phyloP scores from a whole-genome alignment of 768 basidiomycete species.

The Amanita exitialis region DNA sequence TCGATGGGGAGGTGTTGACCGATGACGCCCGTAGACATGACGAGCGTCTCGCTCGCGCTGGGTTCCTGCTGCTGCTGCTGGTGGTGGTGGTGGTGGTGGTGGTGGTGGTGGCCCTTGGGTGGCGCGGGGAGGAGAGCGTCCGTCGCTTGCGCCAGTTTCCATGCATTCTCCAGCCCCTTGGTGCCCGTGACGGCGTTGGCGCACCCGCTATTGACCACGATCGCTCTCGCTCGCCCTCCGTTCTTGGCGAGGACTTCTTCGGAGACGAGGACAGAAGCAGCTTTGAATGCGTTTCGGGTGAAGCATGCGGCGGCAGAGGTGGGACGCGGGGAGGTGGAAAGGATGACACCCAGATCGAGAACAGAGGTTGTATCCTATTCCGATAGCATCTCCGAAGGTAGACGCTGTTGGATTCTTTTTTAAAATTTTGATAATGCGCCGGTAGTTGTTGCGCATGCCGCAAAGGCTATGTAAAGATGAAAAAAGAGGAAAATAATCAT shows the following conservation, averaged over 20 bases:
- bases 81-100: no score
- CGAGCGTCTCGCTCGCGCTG: slow-evolving; percentile 55
- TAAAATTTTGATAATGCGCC: no score
- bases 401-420: no score
- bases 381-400: no score
- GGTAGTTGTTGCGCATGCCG: no score
- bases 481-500: no score
- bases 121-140: slow-evolving; percentile 55
- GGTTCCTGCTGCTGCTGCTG: no score
- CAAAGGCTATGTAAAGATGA: no score
- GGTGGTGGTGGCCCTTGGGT: no score
- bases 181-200: slow-evolving; percentile 97
- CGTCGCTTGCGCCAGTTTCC: slow-evolving; percentile 77
- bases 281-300: slow-evolving; percentile 94
- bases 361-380: no score
- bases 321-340: slow-evolving; percentile 65
- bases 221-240: slow-evolving; percentile 59
- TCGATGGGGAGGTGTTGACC: slow-evolving; percentile 89
- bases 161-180: slow-evolving; percentile 83
- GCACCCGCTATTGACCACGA: slow-evolving; percentile 96
- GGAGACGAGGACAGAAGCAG: slow-evolving; percentile 87
- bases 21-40: slow-evolving; percentile 98
- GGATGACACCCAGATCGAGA: slow-evolving; percentile 74
- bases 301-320: slow-evolving; percentile 88
- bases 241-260: slow-evolving; percentile 61